These are phyloP conservation scores for Ogataea sp. DNA, from an alignment of 805 yeast species.

Conservation along the genomic window DNA sequence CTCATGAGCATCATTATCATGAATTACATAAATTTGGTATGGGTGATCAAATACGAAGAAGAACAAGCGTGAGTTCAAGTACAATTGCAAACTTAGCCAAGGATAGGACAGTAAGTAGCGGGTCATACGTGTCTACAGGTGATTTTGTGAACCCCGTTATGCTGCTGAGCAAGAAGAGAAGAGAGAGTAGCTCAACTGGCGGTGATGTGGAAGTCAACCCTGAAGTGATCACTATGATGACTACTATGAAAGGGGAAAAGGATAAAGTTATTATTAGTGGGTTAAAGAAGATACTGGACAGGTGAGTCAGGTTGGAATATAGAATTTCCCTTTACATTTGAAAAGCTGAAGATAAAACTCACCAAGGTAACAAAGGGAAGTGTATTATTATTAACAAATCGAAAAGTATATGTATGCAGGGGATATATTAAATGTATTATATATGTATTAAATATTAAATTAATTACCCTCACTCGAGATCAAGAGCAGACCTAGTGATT, in stretches of 20 bases:
- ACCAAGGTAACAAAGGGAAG: no score
- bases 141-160: slow-evolving; percentile 1
- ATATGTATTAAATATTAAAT: not conserved
- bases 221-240: not conserved
- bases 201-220: not conserved
- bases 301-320: no score
- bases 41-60: slow-evolving; percentile 9
- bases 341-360: no score
- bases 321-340: no score
- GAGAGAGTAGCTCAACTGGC: not conserved
- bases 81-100: no score
- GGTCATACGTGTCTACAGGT: no score
- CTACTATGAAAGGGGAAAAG: not conserved
- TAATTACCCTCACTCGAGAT: not conserved
- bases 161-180: not conserved
- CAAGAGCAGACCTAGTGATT: slow-evolving; percentile 24
- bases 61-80: not conserved
- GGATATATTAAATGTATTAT: no score
- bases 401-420: not conserved
- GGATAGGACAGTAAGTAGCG: no score
- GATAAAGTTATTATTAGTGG: not conserved
- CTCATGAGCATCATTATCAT: slow-evolving; percentile 37
- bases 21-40: slow-evolving; percentile 25
- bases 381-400: not conserved
- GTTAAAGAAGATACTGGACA: slow-evolving; percentile 1